Percentiles rank a stretch among this genome's conserved stretches.
Conservation (phyloP, 1,139 yeast genomes). For the Geotrichum candidum region DNA sequence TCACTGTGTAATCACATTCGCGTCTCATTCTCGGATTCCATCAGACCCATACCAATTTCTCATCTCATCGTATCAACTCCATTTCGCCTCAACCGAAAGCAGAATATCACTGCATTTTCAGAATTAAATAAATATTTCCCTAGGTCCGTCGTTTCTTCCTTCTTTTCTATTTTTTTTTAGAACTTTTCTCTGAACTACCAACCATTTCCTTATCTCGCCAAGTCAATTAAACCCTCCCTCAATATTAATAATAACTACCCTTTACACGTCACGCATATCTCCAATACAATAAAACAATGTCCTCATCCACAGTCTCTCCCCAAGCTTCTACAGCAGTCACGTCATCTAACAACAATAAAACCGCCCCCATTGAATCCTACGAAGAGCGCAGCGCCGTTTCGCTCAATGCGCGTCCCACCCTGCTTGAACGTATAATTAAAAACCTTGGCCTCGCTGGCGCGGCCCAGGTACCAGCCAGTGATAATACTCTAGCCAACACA, state of each 20-base stretch:
- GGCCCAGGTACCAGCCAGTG: neutral
- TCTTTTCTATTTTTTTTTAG: neutral
- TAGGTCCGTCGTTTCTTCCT: neutral
- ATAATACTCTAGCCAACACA: neutral
- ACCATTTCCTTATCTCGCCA: neutral
- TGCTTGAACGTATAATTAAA: neutral
- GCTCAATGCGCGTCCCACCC: neutral
- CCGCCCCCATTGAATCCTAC: neutral
- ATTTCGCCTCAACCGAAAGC: neutral
- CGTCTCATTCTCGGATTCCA: neutral
- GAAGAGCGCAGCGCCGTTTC: neutral
- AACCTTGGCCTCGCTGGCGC: neutral
- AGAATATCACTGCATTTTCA: neutral
- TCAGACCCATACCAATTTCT: neutral
- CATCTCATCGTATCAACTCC: neutral
- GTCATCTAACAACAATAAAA: neutral
- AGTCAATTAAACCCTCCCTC: neutral
- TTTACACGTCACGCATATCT: constrained; percentile 5
- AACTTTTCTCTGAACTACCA: neutral
- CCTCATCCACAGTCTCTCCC: neutral
- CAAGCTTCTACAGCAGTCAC: neutral
- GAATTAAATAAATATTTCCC: neutral
- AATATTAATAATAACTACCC: neutral
- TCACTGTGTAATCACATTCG: neutral
- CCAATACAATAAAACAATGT: neutral